phyloP scores from a whole-genome alignment of 192 early-diverging fungal species.

The Backusella luteola region DNA sequence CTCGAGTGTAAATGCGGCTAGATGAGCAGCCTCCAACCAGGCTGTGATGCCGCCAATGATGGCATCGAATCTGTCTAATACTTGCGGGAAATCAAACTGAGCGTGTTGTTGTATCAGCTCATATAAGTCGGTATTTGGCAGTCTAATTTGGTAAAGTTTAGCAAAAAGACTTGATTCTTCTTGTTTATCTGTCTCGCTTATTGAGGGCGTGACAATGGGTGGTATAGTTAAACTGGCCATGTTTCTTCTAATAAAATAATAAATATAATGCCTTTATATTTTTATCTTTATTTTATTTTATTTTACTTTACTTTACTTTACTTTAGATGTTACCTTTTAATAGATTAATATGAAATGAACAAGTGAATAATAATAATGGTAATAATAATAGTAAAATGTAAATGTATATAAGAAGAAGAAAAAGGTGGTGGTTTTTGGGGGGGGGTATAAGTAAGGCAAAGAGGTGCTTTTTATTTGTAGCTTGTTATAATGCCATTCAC shows the following conservation, averaged over 20 bases:
- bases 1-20: conserved; percentile 54
- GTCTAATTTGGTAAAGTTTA: not conserved
- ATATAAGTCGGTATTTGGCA: not conserved
- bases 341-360: not conserved
- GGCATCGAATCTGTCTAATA: not conserved
- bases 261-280: not conserved
- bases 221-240: conserved; percentile 5
- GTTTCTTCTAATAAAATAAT: not conserved
- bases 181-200: not conserved
- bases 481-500: not conserved
- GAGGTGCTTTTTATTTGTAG: not conserved
- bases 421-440: not conserved
- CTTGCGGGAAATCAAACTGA: not conserved
- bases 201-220: not conserved
- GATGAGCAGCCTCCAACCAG: conserved; percentile 55
- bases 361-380: not conserved
- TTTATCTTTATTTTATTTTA: not conserved
- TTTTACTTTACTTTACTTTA: not conserved
- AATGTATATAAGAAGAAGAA: not conserved
- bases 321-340: not conserved
- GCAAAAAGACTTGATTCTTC: not conserved
- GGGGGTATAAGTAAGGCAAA: not conserved
- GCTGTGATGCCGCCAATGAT: not conserved
- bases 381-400: not conserved
- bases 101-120: not conserved